Evolutionary conservation across 441 rosid species (phyloP), one percentile per base, ranked within the genome.

Genomic region (Croton setiger): DNA sequence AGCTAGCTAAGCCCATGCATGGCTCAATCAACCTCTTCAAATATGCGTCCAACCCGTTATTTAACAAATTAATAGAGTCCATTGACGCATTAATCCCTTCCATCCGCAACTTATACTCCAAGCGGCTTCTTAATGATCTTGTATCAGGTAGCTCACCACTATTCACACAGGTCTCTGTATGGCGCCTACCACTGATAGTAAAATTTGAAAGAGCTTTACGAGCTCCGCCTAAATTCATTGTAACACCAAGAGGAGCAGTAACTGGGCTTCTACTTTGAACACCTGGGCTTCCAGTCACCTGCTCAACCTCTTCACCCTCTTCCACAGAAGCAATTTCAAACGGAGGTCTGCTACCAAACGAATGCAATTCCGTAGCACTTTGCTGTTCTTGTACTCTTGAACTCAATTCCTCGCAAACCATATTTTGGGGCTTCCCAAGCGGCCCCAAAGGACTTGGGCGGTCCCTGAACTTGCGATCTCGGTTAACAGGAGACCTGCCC

Each of bases 291-390:
- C 74, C 89, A 1, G 89, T 78, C 67, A 76, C 72, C 80, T 93
- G 96, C 74, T 91, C 96, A 57, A 91, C 98, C 80, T 91, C 99
- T 79, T 95, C 97, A 10, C 97, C 99, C 9, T 92, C 99, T 79
- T 94, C 98, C 27, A 86, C 92, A 4, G 97, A 93, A 14, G 76
- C 83, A 73, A 89, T 88, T 73, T 88, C 97, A 60, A 80, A 59
- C 0, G 84, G 90, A 63, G 94, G 85, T 64, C 90, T 82, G 75
- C 96, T 91, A 14, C 96, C 96, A 3, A 86, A 77, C n/a, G 98
- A 91, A 68, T 79, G 78, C 82, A 93, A 69, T 64, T 91, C 96
- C 3, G 95, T 83, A 47, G 89, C 86, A 76, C 96, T 92, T 69
- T 64, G 86, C 39, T 82, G 91, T 64, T 84, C 89, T 67, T 72